Base-by-base conservation (phyloP, 169 alveolate genomes). In the Eimeria falciformis region DNA sequence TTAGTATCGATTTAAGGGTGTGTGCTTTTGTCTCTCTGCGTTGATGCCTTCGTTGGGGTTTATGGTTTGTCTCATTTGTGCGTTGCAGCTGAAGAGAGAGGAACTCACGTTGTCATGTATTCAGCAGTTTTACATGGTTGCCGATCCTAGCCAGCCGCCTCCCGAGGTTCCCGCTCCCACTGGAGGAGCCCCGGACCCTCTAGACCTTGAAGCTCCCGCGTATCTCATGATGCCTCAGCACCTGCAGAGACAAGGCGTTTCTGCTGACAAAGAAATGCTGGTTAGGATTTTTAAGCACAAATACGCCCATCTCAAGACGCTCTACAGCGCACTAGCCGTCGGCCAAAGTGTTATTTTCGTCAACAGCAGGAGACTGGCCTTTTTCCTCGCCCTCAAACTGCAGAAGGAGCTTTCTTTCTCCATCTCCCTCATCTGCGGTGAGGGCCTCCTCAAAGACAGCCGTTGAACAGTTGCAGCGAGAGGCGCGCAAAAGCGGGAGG, bases 271-370 rank as follows among this genome's bases (percentile, higher is more conserved):
- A 46, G 65, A 68, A 11, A 11, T 98, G 93, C 99, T 97, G 40
- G 7, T 23, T 1, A 1, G 46, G 21, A 33, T 68, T 5, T 68
- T 68, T 33, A 9, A 68, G 9, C 98, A 98, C 93, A 99, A 98
- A 94, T 96, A 97, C 93, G 97, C 96, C 85, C 96, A 97, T 66
- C 95, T 99, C 40, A 95, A 98, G 62, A 99, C 98, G 73, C 93
- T 98, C 75, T 99, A 98, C 93, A 97, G 98, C 69, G 97, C 98
- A 92, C 96, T 99, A 96, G 98, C 98, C 82, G 97, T 99, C 89
- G 98, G 99, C 11, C 99, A 99, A 86, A 97, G 99, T 84, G 98
- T 99, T 58, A 98, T 99, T 73, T 99, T 98, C 96, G 99, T 99
- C 65, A 99, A 99, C 95, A 96, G 99, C 11, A 96, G 98, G 86